phyloP scores from a whole-genome alignment of 2,329 filamentous ascomycete species.

The Calonectria pseudoreteaudii region DNA sequence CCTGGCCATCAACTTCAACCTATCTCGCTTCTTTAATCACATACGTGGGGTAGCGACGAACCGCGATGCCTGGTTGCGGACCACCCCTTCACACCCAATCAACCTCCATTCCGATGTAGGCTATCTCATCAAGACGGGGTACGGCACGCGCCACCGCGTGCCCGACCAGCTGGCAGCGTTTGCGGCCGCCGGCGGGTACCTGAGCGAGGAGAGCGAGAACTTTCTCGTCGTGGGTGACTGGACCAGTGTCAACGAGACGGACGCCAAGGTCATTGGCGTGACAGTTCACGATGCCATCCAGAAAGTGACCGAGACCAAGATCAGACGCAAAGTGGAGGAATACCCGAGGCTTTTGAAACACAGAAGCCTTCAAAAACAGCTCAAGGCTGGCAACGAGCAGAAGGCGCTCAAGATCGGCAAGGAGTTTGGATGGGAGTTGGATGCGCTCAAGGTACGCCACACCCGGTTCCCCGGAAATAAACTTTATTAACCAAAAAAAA shows the following conservation, averaged over 20 bases:
- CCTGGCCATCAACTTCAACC: constrained; percentile 50
- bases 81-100: constrained; percentile 54
- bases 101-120: constrained; percentile 60
- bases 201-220: constrained; percentile 53
- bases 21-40: constrained; percentile 45
- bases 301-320: constrained; percentile 48
- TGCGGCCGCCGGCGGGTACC: constrained; percentile 44
- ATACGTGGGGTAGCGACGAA: constrained; percentile 44
- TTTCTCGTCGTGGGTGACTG: constrained; percentile 66
- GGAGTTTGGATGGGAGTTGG: constrained; percentile 61
- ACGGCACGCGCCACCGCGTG: constrained; percentile 63
- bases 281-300: constrained; percentile 57
- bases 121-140: constrained; percentile 67
- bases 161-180: constrained; percentile 60
- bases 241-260: constrained; percentile 50
- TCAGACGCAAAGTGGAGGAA: constrained; percentile 40
- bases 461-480: not conserved
- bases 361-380: constrained; percentile 50
- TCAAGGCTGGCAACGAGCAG: constrained; percentile 52
- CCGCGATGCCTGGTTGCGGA: constrained; percentile 56
- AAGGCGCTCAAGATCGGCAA: constrained; percentile 52
- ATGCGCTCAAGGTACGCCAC: constrained; percentile 60
- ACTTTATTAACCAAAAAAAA: constrained; percentile 38
- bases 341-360: constrained; percentile 57
- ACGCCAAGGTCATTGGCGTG: constrained; percentile 46